Conservation (phyloP, 768 basidiomycete species). For the Termitomyces sp. region DNA sequence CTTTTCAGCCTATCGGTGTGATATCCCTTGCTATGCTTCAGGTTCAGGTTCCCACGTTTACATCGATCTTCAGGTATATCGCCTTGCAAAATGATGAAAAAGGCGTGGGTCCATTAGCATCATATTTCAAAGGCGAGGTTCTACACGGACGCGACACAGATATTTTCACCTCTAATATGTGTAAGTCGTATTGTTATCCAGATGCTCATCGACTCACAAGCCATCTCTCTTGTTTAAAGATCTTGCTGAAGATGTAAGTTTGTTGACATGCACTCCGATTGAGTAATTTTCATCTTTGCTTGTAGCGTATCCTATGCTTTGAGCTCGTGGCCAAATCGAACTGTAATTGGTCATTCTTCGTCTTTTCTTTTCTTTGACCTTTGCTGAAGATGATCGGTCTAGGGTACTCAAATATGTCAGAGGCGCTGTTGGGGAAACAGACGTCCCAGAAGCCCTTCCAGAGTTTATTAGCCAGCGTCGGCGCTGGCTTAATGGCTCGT, state of each 20-base stretch:
- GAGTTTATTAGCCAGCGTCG: constrained; percentile 93
- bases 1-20: constrained; percentile 82
- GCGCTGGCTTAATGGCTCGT: constrained; percentile 88
- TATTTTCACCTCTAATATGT: constrained; percentile 97
- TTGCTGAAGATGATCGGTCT: constrained; percentile 7
- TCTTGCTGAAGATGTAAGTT: constrained; percentile 82
- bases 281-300: constrained; percentile 11
- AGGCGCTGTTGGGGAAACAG: constrained; percentile 88
- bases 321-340: constrained; percentile 75
- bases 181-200: constrained; percentile 37
- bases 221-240: constrained; percentile 35
- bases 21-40: background rate
- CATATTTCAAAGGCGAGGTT: constrained; percentile 96
- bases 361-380: background rate
- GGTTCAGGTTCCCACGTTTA: background rate
- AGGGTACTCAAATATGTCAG: constrained; percentile 98
- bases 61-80: constrained; percentile 54
- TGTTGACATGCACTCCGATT: background rate
- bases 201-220: constrained; percentile 4
- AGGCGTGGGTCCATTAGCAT: constrained; percentile 84
- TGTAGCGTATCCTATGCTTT: constrained; percentile 78
- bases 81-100: constrained; percentile 81
- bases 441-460: constrained; percentile 88
- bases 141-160: constrained; percentile 81
- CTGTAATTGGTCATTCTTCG: constrained; percentile 57